Evolutionary conservation across 2,329 filamentous ascomycete genomes (phyloP), one percentile per base, ranked within the genome.

Genomic region (Verticillium dahliae): DNA sequence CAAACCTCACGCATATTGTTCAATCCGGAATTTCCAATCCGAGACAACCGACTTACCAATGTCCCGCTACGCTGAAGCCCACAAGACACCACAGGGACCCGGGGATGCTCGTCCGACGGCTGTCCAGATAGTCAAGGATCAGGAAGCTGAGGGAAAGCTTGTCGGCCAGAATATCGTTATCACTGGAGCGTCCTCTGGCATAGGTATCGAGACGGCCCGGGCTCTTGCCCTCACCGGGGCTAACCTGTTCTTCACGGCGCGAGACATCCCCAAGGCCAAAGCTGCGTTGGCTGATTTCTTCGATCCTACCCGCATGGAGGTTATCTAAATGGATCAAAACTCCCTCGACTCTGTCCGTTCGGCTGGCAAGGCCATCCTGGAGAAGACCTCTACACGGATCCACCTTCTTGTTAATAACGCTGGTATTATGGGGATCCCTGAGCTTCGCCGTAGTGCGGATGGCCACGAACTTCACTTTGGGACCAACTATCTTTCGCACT

Each of bases 401-500:
- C 73, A 79, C 58, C 72, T 81, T 34, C 59, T 82, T 1, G 68
- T 82, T 4, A 27, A 27, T 27, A 27, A 27, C 27, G 27, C 27
- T 4, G 27, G 27, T 27, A 27, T 27, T 27, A 27, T 4, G 73
- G 73, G 50, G 70, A 68, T 27, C 2, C 27, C 27, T 2, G 27
- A 27, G 27, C 27, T 27, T 27, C 27, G 27, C 4, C 27, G 27
- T n/a, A 74, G 71, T 9, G 64, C 69, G 3, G 77, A 80, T 3
- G 79, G 78, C 0, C 70, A 76, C 57, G 79, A 81, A 69, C 68
- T 70, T 60, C 77, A 80, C 61, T 76, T 82, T 57, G 76, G 72
- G 0, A 75, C 74, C 2, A 81, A 80, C 58, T 76, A 82, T 59
- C 58, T 82, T 6, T 76, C 74, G 0, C 80, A 80, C 65, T 82